Evolutionary conservation across 441 rosid species (phyloP).

Genomic region (Gossypium davidsonii): DNA sequence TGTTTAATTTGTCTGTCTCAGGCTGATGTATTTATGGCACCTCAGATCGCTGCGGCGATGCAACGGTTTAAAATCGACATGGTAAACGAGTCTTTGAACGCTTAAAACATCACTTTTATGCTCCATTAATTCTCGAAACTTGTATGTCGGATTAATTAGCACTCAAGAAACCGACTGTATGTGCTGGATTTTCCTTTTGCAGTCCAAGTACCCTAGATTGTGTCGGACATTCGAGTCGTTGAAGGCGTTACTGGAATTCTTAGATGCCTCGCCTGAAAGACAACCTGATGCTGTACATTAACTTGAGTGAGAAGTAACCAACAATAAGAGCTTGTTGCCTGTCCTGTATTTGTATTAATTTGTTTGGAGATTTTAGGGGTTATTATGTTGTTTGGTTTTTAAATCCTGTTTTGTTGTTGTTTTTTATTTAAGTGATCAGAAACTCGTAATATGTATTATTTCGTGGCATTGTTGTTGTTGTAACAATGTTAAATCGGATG

Average conservation of each 20-base stretch:
- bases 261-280: constrained; percentile 34
- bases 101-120: background rate
- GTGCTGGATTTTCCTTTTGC: constrained; percentile 16
- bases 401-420: background rate
- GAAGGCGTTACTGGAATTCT: constrained; percentile 36
- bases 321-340: background rate
- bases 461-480: too few relatives aligned
- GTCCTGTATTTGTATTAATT: background rate
- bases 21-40: constrained; percentile 60
- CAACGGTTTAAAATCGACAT: constrained; percentile 35
- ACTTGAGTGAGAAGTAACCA: background rate
- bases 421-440: background rate
- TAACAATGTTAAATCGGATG: too few relatives aligned
- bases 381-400: background rate
- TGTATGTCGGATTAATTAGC: background rate
- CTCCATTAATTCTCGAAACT: background rate
- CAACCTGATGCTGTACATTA: constrained; percentile 41
- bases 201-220: constrained; percentile 45
- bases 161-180: background rate
- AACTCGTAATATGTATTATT: too few relatives aligned
- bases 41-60: constrained; percentile 37
- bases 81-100: constrained; percentile 23
- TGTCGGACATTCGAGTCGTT: constrained; percentile 34
- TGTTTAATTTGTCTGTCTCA: constrained; percentile 12
- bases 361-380: background rate